Base-by-base conservation (phyloP, 2,329 filamentous ascomycete genomes). In the Ophiostoma pallidulum region DNA sequence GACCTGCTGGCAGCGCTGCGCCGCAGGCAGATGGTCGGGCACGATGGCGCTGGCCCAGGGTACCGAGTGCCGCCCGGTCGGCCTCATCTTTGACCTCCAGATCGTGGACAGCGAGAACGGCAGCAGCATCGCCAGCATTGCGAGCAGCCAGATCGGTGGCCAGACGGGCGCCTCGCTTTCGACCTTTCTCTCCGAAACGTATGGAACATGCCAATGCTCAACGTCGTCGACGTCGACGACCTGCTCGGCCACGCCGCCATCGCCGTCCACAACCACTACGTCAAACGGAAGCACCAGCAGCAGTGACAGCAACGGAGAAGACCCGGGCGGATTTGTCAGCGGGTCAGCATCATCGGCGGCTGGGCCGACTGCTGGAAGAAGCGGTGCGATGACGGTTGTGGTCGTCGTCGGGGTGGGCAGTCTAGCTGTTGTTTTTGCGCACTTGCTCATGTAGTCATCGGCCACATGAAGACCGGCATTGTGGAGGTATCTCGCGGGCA, bases 1-100 rank as follows among this genome's bases (percentile, higher is more conserved):
- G 1, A 60, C 54, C 18, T 64, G 62, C 29, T 77, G 69, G 62
- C 73, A 77, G 59, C 66, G 73, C 24, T 77, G 73, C 55, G 70
- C 68, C 3, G 58, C 62, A 9, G 72, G 72, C 2, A 57, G 49
- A 10, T 77, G 73, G 73, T 72, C 66, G 51, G 59, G 51, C 1
- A 63, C 65, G n/a, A 63, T 73, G 59, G 50, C 64, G 32, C 66
- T 66, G 49, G 65, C 72, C 0, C 57, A 59, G 5, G 71, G 72
- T 5, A 75, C 72, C 2, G 57, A 57, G n/a, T 76, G 73, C 53
- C 54, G 54, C 14, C 72, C 73, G 0, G 54, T 57, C 1, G 71
- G 72, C 2, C 58, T 69, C 40, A 66, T 64, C 3, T 58, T 65
- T 33, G 64, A 70, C 36, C 63, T 72, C 22, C 41, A 50, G 12